These are phyloP conservation scores for Pichia occidentalis DNA, from an alignment of 805 yeast genomes.

Conservation along the genomic window DNA sequence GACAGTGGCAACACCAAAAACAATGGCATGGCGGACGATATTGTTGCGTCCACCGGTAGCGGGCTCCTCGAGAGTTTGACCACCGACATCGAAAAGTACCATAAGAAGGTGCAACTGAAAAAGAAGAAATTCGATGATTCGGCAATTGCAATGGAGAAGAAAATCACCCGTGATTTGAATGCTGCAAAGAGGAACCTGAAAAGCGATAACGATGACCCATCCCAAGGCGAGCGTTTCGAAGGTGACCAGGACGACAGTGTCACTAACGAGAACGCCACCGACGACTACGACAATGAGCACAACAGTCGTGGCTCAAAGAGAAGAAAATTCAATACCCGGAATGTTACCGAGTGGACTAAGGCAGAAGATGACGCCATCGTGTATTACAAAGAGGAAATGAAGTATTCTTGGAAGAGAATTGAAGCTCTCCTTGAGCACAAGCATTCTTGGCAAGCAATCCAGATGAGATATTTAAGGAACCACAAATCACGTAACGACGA, in stretches of 20 bases:
- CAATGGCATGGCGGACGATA: conserved; percentile 2
- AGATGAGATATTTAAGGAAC: conserved; percentile 39
- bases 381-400: conserved; percentile 32
- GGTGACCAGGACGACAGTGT: conserved; percentile 9
- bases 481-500: conserved; percentile 31
- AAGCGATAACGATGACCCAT: not conserved
- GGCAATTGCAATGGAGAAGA: conserved; percentile 4
- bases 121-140: conserved; percentile 9
- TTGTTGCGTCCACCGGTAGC: conserved; percentile 1
- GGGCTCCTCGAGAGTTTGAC: conserved; percentile 22
- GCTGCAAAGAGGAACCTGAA: conserved; percentile 1
- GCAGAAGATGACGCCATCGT: conserved; percentile 33
- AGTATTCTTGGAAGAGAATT: conserved; percentile 35
- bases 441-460: conserved; percentile 42
- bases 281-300: not conserved
- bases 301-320: not conserved
- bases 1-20: not conserved
- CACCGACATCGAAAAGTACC: conserved; percentile 26
- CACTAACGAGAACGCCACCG: not conserved
- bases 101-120: conserved; percentile 25
- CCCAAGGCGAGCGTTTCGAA: conserved; percentile 1
- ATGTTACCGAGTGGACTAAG: conserved; percentile 27
- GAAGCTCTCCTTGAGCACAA: conserved; percentile 26
- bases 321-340: conserved; percentile 2
- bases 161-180: conserved; percentile 6